Evolutionary conservation across 2,329 filamentous ascomycete genomes (phyloP), one percentile per base, ranked within the genome.

Genomic region (Lasiodiplodia theobromae): DNA sequence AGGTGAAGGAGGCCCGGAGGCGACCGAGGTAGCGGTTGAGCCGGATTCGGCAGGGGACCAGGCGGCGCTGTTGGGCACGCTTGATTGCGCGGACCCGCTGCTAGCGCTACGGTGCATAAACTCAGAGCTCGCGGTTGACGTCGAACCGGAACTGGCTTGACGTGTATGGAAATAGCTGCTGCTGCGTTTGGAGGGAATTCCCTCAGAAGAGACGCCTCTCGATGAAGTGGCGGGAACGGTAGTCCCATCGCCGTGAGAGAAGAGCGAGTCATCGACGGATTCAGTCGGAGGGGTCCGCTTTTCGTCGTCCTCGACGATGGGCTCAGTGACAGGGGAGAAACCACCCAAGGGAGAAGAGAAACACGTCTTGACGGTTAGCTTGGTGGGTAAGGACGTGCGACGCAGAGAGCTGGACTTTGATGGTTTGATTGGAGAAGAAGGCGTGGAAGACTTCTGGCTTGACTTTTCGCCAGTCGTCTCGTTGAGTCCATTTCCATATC

Each of bases 401-500:
- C 65, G 65, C 16, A 60, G 28, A 4, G 65, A n/a, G 23, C 31
- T 64, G 7, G 51, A 16, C 44, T 31, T 52, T 28, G 53, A 18
- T 23, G 40, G 53, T 18, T 51, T 58, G 4, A 51, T 25, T 18
- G 53, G 16, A 18, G 44, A 58, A 7, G 37, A 49, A n/a, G 54
- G 54, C 1, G 47, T 53, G 18, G 44, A 25, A 8, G 28, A 21
- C 18, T 7, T 37, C 4, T 23, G 54, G n/a, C 31, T 52, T 1
- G 65, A 44, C n/a, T 31, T 44, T 23, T 67, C 65, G 28, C 52
- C 4, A 38, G 70, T 70, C 6, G 73, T 70, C 38, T 74, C 71
- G 34, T 77, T 78, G 21, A 77, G 67, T 0, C 77, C 80, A 37
- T 81, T 80, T 14, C 78, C 79, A 57, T 80, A 80, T 1, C 78